Conservation (phyloP, 163 green algal genomes). For the Chlamydomonas reinhardtii region DNA sequence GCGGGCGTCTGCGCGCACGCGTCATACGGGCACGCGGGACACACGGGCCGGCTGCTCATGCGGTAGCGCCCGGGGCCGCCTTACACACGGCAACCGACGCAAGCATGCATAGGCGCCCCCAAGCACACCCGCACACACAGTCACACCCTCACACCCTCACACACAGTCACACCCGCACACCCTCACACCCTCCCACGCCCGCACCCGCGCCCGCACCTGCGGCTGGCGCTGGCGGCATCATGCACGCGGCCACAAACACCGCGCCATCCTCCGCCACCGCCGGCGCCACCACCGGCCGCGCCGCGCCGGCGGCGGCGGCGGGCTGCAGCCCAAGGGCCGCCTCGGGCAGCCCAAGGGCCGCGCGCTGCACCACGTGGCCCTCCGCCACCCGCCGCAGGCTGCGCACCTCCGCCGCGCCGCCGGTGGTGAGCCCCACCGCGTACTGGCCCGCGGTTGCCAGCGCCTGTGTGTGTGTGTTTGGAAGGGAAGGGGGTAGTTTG, state of each 20-base stretch:
- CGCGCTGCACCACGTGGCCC: constrained; percentile 38
- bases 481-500: too few relatives aligned
- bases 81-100: too few relatives aligned
- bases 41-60: too few relatives aligned
- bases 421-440: constrained; percentile 58
- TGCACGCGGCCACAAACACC: constrained; percentile 16
- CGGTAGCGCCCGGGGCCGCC: too few relatives aligned
- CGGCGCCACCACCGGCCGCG: constrained; percentile 4
- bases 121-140: too few relatives aligned
- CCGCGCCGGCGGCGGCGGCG: not conserved
- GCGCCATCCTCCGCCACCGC: constrained; percentile 15
- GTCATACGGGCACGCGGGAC: too few relatives aligned
- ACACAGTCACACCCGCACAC: too few relatives aligned
- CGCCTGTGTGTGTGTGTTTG: not conserved
- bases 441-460: constrained; percentile 60
- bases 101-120: too few relatives aligned
- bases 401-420: constrained; percentile 60
- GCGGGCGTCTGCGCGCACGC: too few relatives aligned
- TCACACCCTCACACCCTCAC: not conserved
- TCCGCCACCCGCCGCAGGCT: constrained; percentile 55
- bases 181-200: not conserved
- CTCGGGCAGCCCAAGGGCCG: constrained; percentile 2
- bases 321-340: too few relatives aligned
- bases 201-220: not conserved
- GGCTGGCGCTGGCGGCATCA: not conserved